Conservation (phyloP, 2,329 filamentous ascomycete species). For the Talaromyces atroroseus region DNA sequence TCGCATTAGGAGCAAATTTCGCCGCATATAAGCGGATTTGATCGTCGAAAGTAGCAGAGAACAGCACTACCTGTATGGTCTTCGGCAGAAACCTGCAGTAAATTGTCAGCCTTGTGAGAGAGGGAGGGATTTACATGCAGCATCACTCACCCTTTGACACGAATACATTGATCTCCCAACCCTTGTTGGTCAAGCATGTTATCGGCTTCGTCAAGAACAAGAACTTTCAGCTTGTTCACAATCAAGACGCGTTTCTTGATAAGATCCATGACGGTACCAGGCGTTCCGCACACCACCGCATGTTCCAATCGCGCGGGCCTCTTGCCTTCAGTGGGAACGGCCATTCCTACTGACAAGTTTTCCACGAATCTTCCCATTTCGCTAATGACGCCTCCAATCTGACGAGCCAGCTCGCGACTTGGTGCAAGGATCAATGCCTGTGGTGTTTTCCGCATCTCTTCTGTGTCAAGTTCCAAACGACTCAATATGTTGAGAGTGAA, state of each 20-base stretch:
- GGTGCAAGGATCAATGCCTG: slow-evolving; percentile 88
- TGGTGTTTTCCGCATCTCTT: slow-evolving; percentile 53
- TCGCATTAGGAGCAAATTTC: slow-evolving; percentile 78
- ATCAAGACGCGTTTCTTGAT: slow-evolving; percentile 73
- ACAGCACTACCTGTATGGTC: slow-evolving; percentile 79
- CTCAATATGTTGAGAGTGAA: slow-evolving; percentile 90
- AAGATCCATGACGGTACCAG: slow-evolving; percentile 85
- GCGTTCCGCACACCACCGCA: slow-evolving; percentile 85
- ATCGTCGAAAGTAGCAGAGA: slow-evolving; percentile 89
- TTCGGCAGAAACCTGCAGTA: slow-evolving; percentile 61
- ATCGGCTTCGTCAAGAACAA: slow-evolving; percentile 95
- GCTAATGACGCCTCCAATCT: slow-evolving; percentile 81
- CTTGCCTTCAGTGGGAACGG: slow-evolving; percentile 69
- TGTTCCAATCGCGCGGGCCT: slow-evolving; percentile 65
- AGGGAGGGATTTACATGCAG: neutral
- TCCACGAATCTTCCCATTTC: slow-evolving; percentile 80
- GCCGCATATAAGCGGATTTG: slow-evolving; percentile 78
- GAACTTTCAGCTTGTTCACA: slow-evolving; percentile 63
- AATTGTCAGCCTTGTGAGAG: slow-evolving; percentile 31
- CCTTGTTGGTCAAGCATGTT: slow-evolving; percentile 98
- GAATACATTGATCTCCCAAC: slow-evolving; percentile 87
- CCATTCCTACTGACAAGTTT: slow-evolving; percentile 69
- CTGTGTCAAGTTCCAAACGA: slow-evolving; percentile 68
- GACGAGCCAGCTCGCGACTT: slow-evolving; percentile 87
- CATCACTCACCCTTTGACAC: slow-evolving; percentile 66